Evolutionary conservation across 805 yeast genomes (phyloP).

Genomic region (Pichia sporocuriosa): DNA sequence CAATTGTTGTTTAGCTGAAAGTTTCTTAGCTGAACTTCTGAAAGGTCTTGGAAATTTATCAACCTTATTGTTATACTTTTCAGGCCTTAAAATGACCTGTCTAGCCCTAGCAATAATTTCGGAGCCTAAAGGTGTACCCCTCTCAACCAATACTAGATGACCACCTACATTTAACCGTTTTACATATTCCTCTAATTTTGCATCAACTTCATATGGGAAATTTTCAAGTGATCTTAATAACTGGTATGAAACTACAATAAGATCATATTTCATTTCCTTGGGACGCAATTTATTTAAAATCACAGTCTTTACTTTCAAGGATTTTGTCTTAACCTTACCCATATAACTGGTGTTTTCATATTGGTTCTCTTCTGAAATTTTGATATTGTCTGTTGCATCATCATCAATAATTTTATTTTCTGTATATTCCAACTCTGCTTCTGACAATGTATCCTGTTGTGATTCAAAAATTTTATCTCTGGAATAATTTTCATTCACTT

Average conservation of each 20-base stretch:
- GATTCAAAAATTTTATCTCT: constrained; percentile 33
- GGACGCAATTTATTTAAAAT: constrained; percentile 48
- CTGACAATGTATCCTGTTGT: constrained; percentile 14
- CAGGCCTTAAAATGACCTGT: constrained; percentile 86
- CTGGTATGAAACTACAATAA: constrained; percentile 80
- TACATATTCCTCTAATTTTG: constrained; percentile 51
- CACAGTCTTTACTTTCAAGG: constrained; percentile 47
- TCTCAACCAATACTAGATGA: constrained; percentile 67
- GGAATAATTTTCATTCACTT: constrained; percentile 40
- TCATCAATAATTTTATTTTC: background rate
- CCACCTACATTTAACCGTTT: constrained; percentile 71
- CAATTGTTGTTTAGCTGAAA: constrained; percentile 5
- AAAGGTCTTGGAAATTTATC: constrained; percentile 70
- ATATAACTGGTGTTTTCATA: constrained; percentile 34
- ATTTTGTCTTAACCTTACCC: constrained; percentile 51
- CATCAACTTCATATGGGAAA: constrained; percentile 72
- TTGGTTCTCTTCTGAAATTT: constrained; percentile 11
- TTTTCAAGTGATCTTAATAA: constrained; percentile 50
- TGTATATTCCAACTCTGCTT: constrained; percentile 14
- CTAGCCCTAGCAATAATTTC: constrained; percentile 87
- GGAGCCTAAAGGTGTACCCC: constrained; percentile 87
- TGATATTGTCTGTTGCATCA: constrained; percentile 4
- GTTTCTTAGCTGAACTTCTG: constrained; percentile 28
- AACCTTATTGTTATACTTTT: constrained; percentile 43
- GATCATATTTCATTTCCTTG: constrained; percentile 53